These are phyloP conservation scores for Thelonectria discophora DNA, from an alignment of 2,329 filamentous ascomycete species.

Conservation along the genomic window DNA sequence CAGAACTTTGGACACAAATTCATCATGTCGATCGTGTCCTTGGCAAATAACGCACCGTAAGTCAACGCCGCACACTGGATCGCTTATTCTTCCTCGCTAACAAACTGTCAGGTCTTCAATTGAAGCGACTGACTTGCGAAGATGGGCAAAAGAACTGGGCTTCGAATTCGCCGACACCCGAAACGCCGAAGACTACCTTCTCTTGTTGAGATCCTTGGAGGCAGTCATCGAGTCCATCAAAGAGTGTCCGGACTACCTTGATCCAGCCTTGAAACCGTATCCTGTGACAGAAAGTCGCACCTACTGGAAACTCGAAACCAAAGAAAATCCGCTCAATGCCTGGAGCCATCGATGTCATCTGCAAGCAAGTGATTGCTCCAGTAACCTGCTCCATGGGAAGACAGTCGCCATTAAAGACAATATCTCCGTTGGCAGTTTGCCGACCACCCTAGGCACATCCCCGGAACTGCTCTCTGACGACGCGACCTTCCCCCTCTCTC, in stretches of 20 bases:
- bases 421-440: constrained; percentile 41
- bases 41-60: not conserved
- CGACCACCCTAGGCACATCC: constrained; percentile 37
- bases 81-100: not conserved
- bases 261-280: constrained; percentile 35
- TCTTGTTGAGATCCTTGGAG: constrained; percentile 41
- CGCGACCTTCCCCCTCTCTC: constrained; percentile 30
- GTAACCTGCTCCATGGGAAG: constrained; percentile 26
- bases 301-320: constrained; percentile 33
- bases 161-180: constrained; percentile 26
- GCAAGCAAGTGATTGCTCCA: constrained; percentile 1
- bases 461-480: constrained; percentile 18
- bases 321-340: constrained; percentile 46
- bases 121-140: not conserved
- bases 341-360: constrained; percentile 48
- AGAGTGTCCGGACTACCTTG: constrained; percentile 41
- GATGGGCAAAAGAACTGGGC: not conserved
- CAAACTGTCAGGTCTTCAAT: not conserved
- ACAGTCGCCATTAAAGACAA: constrained; percentile 44
- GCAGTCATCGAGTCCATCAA: constrained; percentile 39
- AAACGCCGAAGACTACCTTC: constrained; percentile 43
- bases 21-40: constrained; percentile 44
- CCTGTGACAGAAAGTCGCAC: constrained; percentile 20
- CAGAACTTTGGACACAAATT: no score
- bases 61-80: not conserved